A percentile compares a stretch with the other conserved stretches of the same genome.
phyloP scores from a whole-genome alignment of 2,329 filamentous ascomycete species.

The Cladophialophora yegresii region DNA sequence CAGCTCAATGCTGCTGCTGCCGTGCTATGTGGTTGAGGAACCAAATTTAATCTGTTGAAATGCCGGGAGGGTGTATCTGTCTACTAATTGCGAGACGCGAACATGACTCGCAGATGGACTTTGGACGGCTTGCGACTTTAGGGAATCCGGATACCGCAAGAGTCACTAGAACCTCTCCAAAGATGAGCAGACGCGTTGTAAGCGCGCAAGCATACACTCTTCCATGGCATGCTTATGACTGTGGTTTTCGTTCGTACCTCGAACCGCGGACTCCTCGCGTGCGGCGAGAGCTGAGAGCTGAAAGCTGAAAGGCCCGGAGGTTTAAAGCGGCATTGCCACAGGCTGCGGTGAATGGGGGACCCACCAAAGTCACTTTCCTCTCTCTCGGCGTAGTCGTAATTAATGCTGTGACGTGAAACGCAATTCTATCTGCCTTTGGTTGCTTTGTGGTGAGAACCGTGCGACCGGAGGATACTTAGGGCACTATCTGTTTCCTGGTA shows the following conservation, averaged over 20 bases:
- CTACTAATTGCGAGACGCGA: not conserved
- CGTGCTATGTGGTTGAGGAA: not conserved
- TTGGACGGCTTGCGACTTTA: not conserved
- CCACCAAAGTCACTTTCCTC: conserved; percentile 2
- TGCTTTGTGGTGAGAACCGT: not conserved
- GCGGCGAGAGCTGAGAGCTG: not conserved
- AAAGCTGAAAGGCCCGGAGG: not conserved
- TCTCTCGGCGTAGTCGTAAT: not conserved
- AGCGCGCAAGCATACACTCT: not conserved
- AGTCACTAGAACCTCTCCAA: not conserved
- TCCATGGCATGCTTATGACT: not conserved
- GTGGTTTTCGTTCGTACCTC: not conserved
- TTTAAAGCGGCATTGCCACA: conserved; percentile 1
- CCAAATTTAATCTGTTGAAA: not conserved
- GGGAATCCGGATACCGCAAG: not conserved
- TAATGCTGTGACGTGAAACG: not conserved
- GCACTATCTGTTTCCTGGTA: not conserved
- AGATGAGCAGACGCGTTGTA: not conserved
- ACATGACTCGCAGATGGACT: not conserved
- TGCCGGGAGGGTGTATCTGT: too few species aligned
- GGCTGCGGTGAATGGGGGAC: not conserved
- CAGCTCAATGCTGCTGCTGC: not conserved
- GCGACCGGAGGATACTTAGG: not conserved
- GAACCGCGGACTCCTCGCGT: not conserved
- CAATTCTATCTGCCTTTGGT: not conserved